Evolutionary conservation across 257 asterid genomes (phyloP).

Genomic region (Nicotiana noctiflora): DNA sequence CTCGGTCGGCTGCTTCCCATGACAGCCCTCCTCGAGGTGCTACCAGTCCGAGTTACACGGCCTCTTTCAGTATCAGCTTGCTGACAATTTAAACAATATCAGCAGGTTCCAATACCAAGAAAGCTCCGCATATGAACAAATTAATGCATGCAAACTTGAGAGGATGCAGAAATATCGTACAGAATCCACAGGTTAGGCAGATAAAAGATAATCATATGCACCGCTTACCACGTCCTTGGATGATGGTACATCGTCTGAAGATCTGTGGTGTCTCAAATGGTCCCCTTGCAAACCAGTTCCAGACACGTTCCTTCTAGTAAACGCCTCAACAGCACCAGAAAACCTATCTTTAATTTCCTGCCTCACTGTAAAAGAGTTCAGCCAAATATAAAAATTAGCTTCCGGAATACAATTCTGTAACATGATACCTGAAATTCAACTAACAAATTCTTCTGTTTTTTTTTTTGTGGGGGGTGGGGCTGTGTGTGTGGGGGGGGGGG

Average conservation of each 20-base stretch:
- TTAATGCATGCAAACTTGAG: background rate
- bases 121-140: background rate
- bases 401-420: background rate
- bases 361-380: constrained; percentile 34
- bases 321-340: constrained; percentile 57
- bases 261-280: constrained; percentile 48
- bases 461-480: background rate
- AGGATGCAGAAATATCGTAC: background rate
- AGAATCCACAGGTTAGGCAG: background rate
- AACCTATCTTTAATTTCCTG: constrained; percentile 56
- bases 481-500: background rate
- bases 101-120: background rate
- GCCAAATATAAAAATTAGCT: background rate
- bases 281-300: constrained; percentile 57
- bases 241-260: constrained; percentile 48
- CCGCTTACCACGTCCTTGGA: constrained; percentile 60
- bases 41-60: constrained; percentile 48
- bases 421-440: background rate
- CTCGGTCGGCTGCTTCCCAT: constrained; percentile 63
- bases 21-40: constrained; percentile 59
- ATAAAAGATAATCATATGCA: background rate
- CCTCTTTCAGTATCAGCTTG: constrained; percentile 53
- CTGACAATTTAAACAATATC: constrained; percentile 28
- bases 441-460: no score
- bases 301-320: constrained; percentile 45